A percentile compares a stretch with the other conserved stretches of the same genome.
Evolutionary conservation across 2,329 filamentous ascomycete genomes (phyloP).

Genomic region (Trichoderma hamatum): DNA sequence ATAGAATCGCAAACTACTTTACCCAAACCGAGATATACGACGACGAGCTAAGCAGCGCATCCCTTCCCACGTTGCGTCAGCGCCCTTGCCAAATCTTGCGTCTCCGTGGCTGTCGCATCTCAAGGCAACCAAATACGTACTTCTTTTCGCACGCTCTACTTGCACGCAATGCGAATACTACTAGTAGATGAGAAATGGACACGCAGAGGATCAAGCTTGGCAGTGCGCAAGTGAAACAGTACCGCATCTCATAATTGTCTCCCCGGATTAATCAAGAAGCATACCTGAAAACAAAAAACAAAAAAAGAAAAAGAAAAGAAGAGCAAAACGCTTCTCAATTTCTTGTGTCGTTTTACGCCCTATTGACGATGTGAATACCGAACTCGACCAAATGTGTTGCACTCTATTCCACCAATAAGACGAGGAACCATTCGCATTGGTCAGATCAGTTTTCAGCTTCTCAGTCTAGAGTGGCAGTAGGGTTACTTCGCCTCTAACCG

Average conservation of each 20-base stretch:
- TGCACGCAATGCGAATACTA: neutral
- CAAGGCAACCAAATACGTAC: neutral
- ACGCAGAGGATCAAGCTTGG: neutral
- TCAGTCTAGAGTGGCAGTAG: neutral
- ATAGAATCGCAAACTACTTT: neutral
- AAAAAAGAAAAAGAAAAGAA: neutral
- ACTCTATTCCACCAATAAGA: neutral
- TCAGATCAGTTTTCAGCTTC: slow-evolving; percentile 1
- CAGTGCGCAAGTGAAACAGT: neutral
- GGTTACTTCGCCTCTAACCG: slow-evolving; percentile 11
- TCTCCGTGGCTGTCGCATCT: neutral
- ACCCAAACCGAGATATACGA: slow-evolving; percentile 22
- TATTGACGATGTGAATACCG: neutral
- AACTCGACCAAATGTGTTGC: neutral
- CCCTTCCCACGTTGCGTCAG: slow-evolving; percentile 1
- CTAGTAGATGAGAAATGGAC: neutral
- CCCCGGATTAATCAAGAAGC: neutral
- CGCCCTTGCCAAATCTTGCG: neutral
- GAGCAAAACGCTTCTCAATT: neutral
- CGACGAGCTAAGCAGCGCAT: slow-evolving; percentile 1
- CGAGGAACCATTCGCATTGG: neutral
- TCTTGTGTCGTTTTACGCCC: neutral
- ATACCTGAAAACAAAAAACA: neutral
- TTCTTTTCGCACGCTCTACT: neutral
- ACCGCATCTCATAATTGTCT: neutral